These are phyloP conservation scores for Umbilicaria muhlenbergii DNA, from an alignment of 495 filamentous ascomycete species.

Conservation along the genomic window DNA sequence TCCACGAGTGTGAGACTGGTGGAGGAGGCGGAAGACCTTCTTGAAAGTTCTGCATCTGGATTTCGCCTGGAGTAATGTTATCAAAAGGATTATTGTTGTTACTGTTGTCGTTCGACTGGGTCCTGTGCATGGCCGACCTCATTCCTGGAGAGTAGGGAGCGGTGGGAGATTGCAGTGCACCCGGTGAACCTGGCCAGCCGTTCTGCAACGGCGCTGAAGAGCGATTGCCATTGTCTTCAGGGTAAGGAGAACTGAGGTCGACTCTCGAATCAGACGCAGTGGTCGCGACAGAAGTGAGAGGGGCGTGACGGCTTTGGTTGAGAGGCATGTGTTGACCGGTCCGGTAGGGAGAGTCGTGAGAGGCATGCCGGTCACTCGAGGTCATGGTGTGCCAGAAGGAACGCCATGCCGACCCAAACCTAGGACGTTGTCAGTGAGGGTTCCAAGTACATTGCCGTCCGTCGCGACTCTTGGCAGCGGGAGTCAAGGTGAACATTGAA, in stretches of 20 bases:
- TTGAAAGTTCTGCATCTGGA: conserved; percentile 92
- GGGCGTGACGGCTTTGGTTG: conserved; percentile 50
- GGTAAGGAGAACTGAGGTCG: conserved; percentile 58
- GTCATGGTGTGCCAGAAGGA: conserved; percentile 98
- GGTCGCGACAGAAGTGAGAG: conserved; percentile 61
- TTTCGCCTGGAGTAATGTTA: conserved; percentile 58
- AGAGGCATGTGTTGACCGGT: conserved; percentile 69
- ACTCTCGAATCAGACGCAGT: conserved; percentile 63
- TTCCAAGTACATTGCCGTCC: no score
- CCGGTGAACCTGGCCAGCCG: conserved; percentile 46
- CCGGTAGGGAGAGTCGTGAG: conserved; percentile 74
- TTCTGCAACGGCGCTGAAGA: conserved; percentile 39
- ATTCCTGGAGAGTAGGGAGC: conserved; percentile 82
- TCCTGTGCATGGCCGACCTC: conserved; percentile 52
- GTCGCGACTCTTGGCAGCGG: no score
- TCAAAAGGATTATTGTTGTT: conserved; percentile 39
- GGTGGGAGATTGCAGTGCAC: conserved; percentile 28
- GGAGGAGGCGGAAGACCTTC: conserved; percentile 84
- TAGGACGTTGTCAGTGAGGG: conserved; percentile 9
- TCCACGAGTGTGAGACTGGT: conserved; percentile 79
- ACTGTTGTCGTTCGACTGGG: conserved; percentile 27
- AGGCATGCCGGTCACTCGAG: conserved; percentile 59
- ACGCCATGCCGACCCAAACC: conserved; percentile 47
- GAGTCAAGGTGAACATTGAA: no score
- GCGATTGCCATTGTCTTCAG: conserved; percentile 38